These are phyloP conservation scores for Anthracocystis setariae DNA, from an alignment of 1,284 basidiomycete species.

Conservation along the genomic window DNA sequence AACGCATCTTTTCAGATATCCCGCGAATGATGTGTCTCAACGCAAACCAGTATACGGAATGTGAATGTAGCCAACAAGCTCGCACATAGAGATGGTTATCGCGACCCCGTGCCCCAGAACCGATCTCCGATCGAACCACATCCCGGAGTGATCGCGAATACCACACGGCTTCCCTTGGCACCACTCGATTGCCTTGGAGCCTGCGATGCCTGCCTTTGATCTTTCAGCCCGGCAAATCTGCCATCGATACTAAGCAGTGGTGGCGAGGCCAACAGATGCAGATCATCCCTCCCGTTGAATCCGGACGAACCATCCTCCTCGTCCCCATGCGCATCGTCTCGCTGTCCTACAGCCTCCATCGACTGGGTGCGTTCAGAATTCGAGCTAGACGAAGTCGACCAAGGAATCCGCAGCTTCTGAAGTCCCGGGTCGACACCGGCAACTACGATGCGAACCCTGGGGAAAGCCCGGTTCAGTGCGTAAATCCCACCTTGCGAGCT, in stretches of 20 bases:
- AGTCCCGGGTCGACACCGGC: conserved; percentile 63
- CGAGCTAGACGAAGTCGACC: conserved; percentile 12
- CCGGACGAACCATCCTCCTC: conserved; percentile 39
- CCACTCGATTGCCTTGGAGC: conserved; percentile 12
- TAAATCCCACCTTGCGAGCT: conserved; percentile 81
- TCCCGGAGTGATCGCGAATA: conserved; percentile 64
- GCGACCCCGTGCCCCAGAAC: conserved; percentile 58
- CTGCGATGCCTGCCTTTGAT: conserved; percentile 1
- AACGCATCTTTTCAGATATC: too few relatives aligned
- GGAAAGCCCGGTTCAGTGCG: conserved; percentile 83
- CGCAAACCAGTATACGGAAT: too few relatives aligned
- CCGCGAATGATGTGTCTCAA: too few relatives aligned
- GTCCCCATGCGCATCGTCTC: conserved; percentile 23
- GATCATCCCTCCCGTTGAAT: conserved; percentile 15
- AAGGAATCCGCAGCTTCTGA: conserved; percentile 53
- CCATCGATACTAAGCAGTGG: conserved; percentile 25
- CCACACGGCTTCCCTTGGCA: conserved; percentile 44
- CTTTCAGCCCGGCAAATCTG: conserved; percentile 5
- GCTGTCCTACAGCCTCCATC: background rate
- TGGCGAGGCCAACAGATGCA: conserved; percentile 29
- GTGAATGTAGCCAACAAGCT: background rate
- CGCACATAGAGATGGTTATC: conserved; percentile 15
- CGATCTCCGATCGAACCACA: conserved; percentile 64
- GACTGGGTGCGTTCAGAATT: conserved; percentile 18
- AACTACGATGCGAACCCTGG: conserved; percentile 69